A percentile compares a stretch with the other conserved stretches of the same genome.
phyloP scores from a whole-genome alignment of 139 green algal species.

The Chlorella sp. region DNA sequence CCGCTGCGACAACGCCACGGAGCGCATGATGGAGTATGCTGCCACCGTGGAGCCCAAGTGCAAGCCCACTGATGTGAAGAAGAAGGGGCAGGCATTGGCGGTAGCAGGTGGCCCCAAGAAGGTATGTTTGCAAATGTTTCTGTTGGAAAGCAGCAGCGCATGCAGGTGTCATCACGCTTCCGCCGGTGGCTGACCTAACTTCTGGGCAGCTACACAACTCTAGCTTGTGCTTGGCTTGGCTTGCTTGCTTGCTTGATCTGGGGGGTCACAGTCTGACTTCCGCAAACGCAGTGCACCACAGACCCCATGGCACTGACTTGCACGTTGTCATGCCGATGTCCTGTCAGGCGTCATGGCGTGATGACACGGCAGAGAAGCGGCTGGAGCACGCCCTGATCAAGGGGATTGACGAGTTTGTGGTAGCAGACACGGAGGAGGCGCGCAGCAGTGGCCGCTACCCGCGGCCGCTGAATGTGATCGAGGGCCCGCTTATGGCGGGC shows the following conservation, averaged over 20 bases:
- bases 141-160: too few species aligned
- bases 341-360: constrained; percentile 77
- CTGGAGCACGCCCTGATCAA: constrained; percentile 96
- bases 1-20: constrained; percentile 94
- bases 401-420: constrained; percentile 96
- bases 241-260: too few species aligned
- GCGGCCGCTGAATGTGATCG: constrained; percentile 92
- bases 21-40: constrained; percentile 95
- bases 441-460: constrained; percentile 77
- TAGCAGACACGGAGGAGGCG: constrained; percentile 94
- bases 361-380: constrained; percentile 85
- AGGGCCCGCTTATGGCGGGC: constrained; percentile 98
- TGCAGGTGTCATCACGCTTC: not conserved
- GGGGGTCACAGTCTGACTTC: too few species aligned
- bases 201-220: too few species aligned
- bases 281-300: too few species aligned
- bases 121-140: not conserved
- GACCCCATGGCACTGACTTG: too few species aligned
- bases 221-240: too few species aligned
- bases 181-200: too few species aligned
- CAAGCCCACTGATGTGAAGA: constrained; percentile 85
- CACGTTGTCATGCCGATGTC: not conserved
- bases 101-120: constrained; percentile 23
- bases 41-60: constrained; percentile 92
- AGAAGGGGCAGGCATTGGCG: constrained; percentile 61